These are phyloP conservation scores for Nothophytophthora sp. DNA, from an alignment of 352 stramenopile genomes.

Conservation along the genomic window DNA sequence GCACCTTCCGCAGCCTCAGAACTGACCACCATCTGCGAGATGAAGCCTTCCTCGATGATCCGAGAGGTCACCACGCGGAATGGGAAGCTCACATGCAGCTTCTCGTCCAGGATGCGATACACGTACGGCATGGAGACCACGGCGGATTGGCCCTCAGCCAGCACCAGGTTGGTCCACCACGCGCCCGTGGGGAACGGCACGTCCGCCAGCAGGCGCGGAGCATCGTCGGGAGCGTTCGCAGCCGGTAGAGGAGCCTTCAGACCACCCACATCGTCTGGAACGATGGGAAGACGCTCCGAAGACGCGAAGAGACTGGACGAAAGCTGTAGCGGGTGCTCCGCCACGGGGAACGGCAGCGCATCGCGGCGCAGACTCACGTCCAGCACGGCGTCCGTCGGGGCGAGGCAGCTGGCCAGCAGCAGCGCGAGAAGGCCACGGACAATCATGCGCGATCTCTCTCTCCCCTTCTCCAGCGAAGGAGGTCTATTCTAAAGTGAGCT, in stretches of 20 bases:
- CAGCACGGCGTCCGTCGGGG: constrained; percentile 6
- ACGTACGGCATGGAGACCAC: constrained; percentile 77
- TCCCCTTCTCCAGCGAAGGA: no score
- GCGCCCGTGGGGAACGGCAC: constrained; percentile 77
- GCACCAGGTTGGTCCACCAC: constrained; percentile 85
- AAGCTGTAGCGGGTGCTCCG: constrained; percentile 53
- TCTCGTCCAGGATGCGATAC: constrained; percentile 49
- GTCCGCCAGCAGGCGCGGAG: constrained; percentile 33
- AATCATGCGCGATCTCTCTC: no score
- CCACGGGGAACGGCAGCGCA: constrained; percentile 53
- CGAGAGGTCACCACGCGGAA: constrained; percentile 73
- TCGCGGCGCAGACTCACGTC: constrained; percentile 1
- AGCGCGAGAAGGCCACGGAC: neutral
- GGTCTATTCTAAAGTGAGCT: no score
- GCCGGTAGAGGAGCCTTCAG: neutral
- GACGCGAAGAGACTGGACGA: constrained; percentile 48
- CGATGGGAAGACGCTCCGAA: constrained; percentile 35
- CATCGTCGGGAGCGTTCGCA: constrained; percentile 1
- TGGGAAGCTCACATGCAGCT: constrained; percentile 74
- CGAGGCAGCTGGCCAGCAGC: constrained; percentile 3
- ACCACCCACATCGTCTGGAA: neutral
- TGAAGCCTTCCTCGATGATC: constrained; percentile 71
- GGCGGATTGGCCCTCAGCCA: constrained; percentile 53
- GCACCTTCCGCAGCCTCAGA: constrained; percentile 8
- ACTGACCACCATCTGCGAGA: constrained; percentile 63